phyloP scores from a whole-genome alignment of 805 yeast genomes.

The Suhomyces canberraensis region DNA sequence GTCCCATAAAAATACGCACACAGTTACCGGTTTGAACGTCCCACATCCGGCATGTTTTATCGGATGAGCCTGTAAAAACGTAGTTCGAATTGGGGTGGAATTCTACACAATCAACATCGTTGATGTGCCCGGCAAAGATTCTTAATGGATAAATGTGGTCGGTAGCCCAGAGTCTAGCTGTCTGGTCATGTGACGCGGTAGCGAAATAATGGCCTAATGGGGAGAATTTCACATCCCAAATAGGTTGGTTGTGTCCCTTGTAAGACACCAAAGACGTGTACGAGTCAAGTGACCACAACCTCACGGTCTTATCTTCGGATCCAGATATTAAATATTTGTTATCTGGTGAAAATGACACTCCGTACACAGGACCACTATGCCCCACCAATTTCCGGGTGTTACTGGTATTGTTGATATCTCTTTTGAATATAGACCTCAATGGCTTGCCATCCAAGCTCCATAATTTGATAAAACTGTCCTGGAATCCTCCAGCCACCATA shows the following conservation, averaged over 20 bases:
- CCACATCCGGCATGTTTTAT: conserved; percentile 98
- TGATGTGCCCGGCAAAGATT: conserved; percentile 94
- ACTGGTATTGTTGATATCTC: conserved; percentile 48
- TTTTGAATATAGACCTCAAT: conserved; percentile 56
- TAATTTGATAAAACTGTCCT: conserved; percentile 83
- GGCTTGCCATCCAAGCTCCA: conserved; percentile 96
- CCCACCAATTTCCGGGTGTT: conserved; percentile 69
- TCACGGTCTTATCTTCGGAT: conserved; percentile 88
- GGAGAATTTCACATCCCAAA: conserved; percentile 94
- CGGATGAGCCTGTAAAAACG: conserved; percentile 91
- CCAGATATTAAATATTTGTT: conserved; percentile 73
- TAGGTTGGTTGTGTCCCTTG: conserved; percentile 93
- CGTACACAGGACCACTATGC: conserved; percentile 93
- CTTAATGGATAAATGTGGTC: conserved; percentile 96
- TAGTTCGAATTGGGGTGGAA: conserved; percentile 97
- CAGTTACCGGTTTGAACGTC: conserved; percentile 85
- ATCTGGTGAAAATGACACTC: conserved; percentile 88
- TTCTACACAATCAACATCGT: conserved; percentile 91
- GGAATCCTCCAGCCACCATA: conserved; percentile 89
- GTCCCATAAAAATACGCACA: conserved; percentile 90
- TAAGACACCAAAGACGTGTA: conserved; percentile 87
- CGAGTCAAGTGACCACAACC: conserved; percentile 93
- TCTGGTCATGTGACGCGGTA: conserved; percentile 97
- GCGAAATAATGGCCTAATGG: conserved; percentile 97
- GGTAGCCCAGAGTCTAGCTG: conserved; percentile 96